Conservation (phyloP, 2,329 filamentous ascomycete species). For the Fusarium miscanthi region DNA sequence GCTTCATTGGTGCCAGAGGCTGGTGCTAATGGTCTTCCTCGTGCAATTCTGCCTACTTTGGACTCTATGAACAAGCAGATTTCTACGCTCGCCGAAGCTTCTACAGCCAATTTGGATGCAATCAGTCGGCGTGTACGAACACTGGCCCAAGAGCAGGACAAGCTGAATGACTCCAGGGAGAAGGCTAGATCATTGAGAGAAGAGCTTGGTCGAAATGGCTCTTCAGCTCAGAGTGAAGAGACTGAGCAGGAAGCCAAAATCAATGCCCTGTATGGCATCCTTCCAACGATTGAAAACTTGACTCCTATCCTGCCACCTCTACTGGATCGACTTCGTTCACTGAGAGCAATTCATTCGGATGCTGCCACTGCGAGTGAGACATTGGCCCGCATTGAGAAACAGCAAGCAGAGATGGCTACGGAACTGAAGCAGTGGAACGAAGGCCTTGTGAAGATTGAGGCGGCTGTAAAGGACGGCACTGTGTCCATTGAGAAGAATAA, state of each 20-base stretch:
- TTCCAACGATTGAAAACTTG: constrained; percentile 89
- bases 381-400: constrained; percentile 79
- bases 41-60: constrained; percentile 84
- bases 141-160: constrained; percentile 78
- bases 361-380: constrained; percentile 84
- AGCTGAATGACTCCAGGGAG: constrained; percentile 72
- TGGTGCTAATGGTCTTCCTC: constrained; percentile 65
- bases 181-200: constrained; percentile 72
- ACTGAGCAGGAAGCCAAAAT: constrained; percentile 85
- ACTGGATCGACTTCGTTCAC: constrained; percentile 84
- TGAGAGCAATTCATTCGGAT: constrained; percentile 86
- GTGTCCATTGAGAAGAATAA: constrained; percentile 81
- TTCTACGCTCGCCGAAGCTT: constrained; percentile 77
- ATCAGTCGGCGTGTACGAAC: constrained; percentile 76
- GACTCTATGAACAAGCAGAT: constrained; percentile 85
- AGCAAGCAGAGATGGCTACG: constrained; percentile 82
- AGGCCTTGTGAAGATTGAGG: constrained; percentile 82
- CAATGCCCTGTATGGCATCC: constrained; percentile 87
- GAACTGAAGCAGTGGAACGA: constrained; percentile 90
- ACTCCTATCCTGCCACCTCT: constrained; percentile 86
- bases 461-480: constrained; percentile 76
- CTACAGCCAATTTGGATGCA: constrained; percentile 77
- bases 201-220: constrained; percentile 61
- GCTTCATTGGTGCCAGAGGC: constrained; percentile 73
- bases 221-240: constrained; percentile 59